Base-by-base conservation (phyloP, 805 yeast genomes). In the Candida germanica region DNA sequence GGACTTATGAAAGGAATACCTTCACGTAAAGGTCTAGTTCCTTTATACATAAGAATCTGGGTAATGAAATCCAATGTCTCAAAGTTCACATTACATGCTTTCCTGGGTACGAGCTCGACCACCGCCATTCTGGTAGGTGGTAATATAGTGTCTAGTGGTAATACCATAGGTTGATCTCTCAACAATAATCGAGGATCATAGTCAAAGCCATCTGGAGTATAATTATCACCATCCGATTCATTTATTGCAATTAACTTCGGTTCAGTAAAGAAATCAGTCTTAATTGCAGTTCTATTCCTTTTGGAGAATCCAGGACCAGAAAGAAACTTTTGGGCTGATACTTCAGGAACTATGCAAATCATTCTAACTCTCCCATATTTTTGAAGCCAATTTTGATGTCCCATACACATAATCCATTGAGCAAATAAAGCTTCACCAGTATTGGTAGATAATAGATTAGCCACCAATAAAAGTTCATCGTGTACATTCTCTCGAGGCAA, bases 351-450 rank as follows among this genome's bases (percentile, higher is more conserved):
- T 79, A 89, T 77, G 11, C 83, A 58, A 16, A 89, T 60, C 80
- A 87, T 76, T 43, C 86, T 69, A 2, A 88, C 89, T 32, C 83
- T 71, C 6, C 95, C 73, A 56, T 72, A 83, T 46, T 69, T 66
- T 43, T 79, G 81, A 6, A 86, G 54, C 96, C 95, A 87, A 50
- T 83, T 84, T 32, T 72, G 66, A 52, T 80, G 71, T 0, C 75
- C 79, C 19, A 80, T 63, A 57, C 94, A 83, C 41, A 72, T 73
- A 21, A 83, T 56, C 79, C 87, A 83, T 59, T 87, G 95, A 38
- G 83, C 79, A 17, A 83, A 56, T 12, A 86, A 69, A 33, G 82
- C 78, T 53, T 83, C 93, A 9, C 83, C 84, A 40, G 69, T 71
- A 6, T 64, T 52, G 24, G 52, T 33, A 14, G 70, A 65, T 1